Conservation (phyloP, 140 eudicot species). For the Stevia rebaudiana region DNA sequence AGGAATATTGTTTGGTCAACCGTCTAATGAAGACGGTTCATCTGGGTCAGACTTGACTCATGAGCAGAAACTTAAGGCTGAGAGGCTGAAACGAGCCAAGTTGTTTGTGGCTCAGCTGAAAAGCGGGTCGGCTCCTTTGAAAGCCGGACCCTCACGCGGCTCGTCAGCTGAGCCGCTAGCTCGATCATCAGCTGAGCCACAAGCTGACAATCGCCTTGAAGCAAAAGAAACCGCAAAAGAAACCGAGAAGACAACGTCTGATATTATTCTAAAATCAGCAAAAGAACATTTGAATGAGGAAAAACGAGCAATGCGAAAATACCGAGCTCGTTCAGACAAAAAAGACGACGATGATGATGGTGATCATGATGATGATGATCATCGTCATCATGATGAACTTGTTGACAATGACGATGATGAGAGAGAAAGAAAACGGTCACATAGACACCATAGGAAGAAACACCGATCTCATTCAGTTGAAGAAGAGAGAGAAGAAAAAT, state of each 20-base stretch:
- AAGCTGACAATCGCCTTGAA: conserved; percentile 23
- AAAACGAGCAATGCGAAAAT: conserved; percentile 48
- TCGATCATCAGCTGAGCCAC: conserved; percentile 64
- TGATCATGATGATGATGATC: conserved; percentile 20
- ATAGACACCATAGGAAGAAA: conserved; percentile 37
- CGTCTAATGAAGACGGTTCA: conserved; percentile 38
- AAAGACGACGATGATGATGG: conserved; percentile 27
- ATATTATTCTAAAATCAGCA: conserved; percentile 28
- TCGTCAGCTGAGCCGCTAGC: conserved; percentile 54
- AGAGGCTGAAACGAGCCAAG: conserved; percentile 81
- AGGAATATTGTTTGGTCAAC: conserved; percentile 33
- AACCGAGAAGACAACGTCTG: conserved; percentile 43
- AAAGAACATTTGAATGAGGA: conserved; percentile 44
- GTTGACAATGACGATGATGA: conserved; percentile 24
- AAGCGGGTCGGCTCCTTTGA: conserved; percentile 51
- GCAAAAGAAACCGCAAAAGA: conserved; percentile 42
- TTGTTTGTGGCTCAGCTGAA: conserved; percentile 89
- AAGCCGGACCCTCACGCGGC: conserved; percentile 41
- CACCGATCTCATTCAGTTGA: conserved; percentile 39
- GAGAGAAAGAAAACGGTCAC: conserved; percentile 31
- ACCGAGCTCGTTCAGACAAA: conserved; percentile 52
- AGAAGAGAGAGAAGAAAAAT: conserved; percentile 28
- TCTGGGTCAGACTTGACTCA: conserved; percentile 46
- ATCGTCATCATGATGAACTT: conserved; percentile 2
- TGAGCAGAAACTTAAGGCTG: conserved; percentile 82